These are phyloP conservation scores for Quercus robur DNA, from an alignment of 306 rosid genomes.

Conservation along the genomic window DNA sequence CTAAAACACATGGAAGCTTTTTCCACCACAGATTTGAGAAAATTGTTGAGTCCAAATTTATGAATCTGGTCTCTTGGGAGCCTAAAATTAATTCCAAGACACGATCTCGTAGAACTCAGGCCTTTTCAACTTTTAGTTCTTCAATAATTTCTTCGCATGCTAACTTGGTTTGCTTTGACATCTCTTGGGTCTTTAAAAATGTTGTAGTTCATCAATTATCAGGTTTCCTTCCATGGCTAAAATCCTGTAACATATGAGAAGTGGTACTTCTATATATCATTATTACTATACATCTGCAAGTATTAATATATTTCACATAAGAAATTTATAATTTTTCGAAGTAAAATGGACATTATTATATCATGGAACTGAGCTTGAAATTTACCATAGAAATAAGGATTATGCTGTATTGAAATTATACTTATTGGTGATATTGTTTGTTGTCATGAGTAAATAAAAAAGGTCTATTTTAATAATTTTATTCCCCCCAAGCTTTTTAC, in stretches of 20 bases:
- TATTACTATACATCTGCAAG: no score
- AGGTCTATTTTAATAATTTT: no score
- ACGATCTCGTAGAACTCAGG: background rate
- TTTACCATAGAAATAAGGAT: no score
- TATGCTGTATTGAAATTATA: no score
- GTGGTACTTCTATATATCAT: no score
- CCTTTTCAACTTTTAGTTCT: constrained; percentile 3
- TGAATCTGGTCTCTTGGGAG: background rate
- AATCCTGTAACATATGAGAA: constrained; percentile 7
- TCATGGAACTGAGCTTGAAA: no score
- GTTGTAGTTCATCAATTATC: background rate
- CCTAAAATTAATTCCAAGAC: background rate
- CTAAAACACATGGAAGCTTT: background rate
- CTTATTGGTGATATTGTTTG: no score
- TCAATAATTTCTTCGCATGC: constrained; percentile 17
- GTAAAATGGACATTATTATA: no score
- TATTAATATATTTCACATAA: no score
- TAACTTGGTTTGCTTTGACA: constrained; percentile 13
- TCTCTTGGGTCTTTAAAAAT: constrained; percentile 4
- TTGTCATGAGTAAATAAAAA: no score
- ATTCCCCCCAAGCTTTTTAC: no score
- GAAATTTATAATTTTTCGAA: no score
- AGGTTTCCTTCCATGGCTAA: constrained; percentile 12
- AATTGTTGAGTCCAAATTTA: background rate
- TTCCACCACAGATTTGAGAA: background rate